phyloP scores from a whole-genome alignment of 148 eudicot genomes.

The Beta vulgaris region DNA sequence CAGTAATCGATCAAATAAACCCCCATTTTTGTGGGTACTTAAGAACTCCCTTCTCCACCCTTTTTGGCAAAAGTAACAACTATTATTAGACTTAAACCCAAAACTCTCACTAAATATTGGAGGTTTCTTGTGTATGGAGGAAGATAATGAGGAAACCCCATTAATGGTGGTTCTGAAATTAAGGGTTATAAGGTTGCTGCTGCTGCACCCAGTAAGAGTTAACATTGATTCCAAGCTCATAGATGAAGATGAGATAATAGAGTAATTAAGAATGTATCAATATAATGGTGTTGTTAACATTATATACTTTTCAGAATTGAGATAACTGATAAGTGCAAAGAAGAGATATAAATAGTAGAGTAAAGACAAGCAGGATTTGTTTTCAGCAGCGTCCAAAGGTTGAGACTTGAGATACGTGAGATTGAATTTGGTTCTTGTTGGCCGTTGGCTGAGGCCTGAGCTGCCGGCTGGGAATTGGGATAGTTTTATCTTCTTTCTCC shows the following conservation, averaged over 20 bases:
- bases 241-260: background rate
- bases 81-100: conserved; percentile 17
- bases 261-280: too few relatives aligned
- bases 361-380: too few relatives aligned
- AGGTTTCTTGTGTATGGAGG: background rate
- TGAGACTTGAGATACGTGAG: too few relatives aligned
- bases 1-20: conserved; percentile 28
- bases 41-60: conserved; percentile 21
- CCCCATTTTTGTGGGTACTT: conserved; percentile 19
- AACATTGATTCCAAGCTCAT: conserved; percentile 22
- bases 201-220: conserved; percentile 21
- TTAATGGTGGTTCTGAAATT: conserved; percentile 25
- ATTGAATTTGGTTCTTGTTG: too few relatives aligned
- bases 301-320: background rate
- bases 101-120: background rate
- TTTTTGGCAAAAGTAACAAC: conserved; percentile 40
- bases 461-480: too few relatives aligned
- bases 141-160: conserved; percentile 9
- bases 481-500: too few relatives aligned
- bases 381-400: too few relatives aligned
- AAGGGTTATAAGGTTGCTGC: conserved; percentile 17
- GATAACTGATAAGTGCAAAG: background rate
- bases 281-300: background rate
- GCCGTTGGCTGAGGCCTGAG: too few relatives aligned
- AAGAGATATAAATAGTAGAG: too few relatives aligned